Base-by-base conservation (phyloP, 1,139 yeast genomes). In the Geotrichum reessii region DNA sequence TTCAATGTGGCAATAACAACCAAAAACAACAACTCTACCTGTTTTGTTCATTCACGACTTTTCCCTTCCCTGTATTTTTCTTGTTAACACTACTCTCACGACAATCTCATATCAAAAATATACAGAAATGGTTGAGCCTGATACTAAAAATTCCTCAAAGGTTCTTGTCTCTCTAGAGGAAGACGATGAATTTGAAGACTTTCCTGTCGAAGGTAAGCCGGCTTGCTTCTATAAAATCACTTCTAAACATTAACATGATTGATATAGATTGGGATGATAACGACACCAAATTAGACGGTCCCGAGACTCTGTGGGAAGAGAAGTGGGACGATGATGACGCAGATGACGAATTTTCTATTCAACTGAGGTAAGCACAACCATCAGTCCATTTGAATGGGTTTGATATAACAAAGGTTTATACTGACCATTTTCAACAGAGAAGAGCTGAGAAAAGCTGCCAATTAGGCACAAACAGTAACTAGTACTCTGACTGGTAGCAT, bases 141-240 rank as follows among this genome's bases (percentile, higher is more conserved):
- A 48, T 7, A n/a, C 31, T 46, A 42, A 25, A 14, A 22, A 44
- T 8, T 52, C 52, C 19, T 27, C 57, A 0, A 74, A 74, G 17
- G 74, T 74, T 53, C 73, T 78, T 21, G 81, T 79, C 67, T 81
- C 92, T 1, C 76, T 90, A 59, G 97, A 90, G 69, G 96, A 89
- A 66, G 97, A 91, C 69, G 97, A 91, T 71, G 97, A 90, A 73
- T 91, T 91, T 71, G 97, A 91, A 76, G 97, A 91, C 70, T 91
- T 91, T 73, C 97, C 96, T 3, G 91, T 84, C 57, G 96, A 89
- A 67, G 82, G 86, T 73, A 77, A 77, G 87, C 70, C 71, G 71
- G 69, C 25, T 68, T 21, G 28, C 12, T n/a, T 33, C 9, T 8
- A n/a, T 7, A 8, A n/a, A 27, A 11, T 28, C 2, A 37, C 17